phyloP scores from a whole-genome alignment of 2,329 filamentous ascomycete species.

The Calonectria hongkongensis region DNA sequence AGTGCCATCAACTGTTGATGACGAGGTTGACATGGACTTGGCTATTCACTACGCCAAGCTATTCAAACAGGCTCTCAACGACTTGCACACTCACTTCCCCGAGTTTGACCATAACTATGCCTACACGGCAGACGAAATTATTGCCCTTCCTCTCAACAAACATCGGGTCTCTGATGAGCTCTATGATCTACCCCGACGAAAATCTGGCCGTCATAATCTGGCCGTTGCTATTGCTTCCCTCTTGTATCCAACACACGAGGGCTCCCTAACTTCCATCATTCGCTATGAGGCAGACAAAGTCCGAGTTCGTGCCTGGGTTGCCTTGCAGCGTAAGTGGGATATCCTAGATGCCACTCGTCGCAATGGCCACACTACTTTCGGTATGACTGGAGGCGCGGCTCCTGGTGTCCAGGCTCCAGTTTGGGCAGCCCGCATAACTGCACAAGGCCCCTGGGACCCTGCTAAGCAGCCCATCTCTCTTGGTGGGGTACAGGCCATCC shows the following conservation, averaged over 20 bases:
- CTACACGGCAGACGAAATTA: conserved; percentile 61
- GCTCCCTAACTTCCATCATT: conserved; percentile 61
- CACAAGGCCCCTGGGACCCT: conserved; percentile 60
- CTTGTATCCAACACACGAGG: conserved; percentile 59
- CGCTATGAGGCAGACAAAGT: conserved; percentile 62
- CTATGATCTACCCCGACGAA: conserved; percentile 60
- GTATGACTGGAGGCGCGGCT: conserved; percentile 57
- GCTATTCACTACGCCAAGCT: conserved; percentile 55
- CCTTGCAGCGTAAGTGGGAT: conserved; percentile 61
- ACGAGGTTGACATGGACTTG: conserved; percentile 52
- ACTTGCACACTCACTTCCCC: conserved; percentile 53
- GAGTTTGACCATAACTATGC: conserved; percentile 55
- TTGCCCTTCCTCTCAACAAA: conserved; percentile 57
- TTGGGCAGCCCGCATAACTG: conserved; percentile 58
- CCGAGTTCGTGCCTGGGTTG: conserved; percentile 60
- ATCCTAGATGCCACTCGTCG: conserved; percentile 57
- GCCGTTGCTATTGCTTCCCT: conserved; percentile 58
- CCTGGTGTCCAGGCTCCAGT: conserved; percentile 58
- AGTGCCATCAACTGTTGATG: conserved; percentile 14
- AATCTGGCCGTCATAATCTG: conserved; percentile 56
- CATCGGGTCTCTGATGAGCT: conserved; percentile 57
- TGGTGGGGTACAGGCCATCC: conserved; percentile 56
- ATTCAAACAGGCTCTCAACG: conserved; percentile 55
- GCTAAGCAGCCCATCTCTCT: conserved; percentile 57
- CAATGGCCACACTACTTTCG: conserved; percentile 55